A percentile compares a stretch with the other conserved stretches of the same genome.
phyloP scores from a whole-genome alignment of 2,329 filamentous ascomycete species.

The Sporothrix schenckii region DNA sequence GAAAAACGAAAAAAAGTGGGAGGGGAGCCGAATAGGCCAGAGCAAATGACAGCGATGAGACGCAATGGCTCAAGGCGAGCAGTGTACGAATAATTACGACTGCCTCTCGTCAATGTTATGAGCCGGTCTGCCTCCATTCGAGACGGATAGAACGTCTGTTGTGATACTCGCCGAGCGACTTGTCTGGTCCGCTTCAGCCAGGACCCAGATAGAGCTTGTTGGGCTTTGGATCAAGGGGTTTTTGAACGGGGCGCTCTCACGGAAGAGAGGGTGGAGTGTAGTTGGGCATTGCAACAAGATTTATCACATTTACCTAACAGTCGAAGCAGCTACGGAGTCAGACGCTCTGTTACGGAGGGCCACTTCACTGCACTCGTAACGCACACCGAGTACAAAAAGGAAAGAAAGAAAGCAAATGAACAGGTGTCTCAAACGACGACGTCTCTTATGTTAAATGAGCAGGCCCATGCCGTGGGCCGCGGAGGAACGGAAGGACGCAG shows the following conservation, averaged over 20 bases:
- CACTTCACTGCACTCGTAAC: not conserved
- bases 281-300: constrained; percentile 10
- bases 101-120: not conserved
- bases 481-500: not conserved
- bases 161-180: constrained; percentile 4
- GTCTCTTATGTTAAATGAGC: not conserved
- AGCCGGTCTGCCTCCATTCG: not conserved
- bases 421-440: not conserved
- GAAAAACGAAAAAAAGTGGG: not conserved
- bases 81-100: constrained; percentile 3
- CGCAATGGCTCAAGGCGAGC: not conserved
- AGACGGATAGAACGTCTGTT: not conserved
- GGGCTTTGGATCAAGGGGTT: not conserved
- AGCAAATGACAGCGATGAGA: not conserved
- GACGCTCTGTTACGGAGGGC: not conserved
- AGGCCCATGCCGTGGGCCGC: constrained; percentile 2
- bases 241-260: constrained; percentile 1
- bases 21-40: not conserved
- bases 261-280: constrained; percentile 11
- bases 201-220: not conserved
- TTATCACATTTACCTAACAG: not conserved
- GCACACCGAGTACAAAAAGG: not conserved
- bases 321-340: not conserved
- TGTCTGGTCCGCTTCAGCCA: constrained; percentile 7
- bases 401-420: not conserved